A percentile compares a stretch with the other conserved stretches of the same genome.
phyloP scores from a whole-genome alignment of 164 flowering plant species.

The Tetracentron sinense region DNA sequence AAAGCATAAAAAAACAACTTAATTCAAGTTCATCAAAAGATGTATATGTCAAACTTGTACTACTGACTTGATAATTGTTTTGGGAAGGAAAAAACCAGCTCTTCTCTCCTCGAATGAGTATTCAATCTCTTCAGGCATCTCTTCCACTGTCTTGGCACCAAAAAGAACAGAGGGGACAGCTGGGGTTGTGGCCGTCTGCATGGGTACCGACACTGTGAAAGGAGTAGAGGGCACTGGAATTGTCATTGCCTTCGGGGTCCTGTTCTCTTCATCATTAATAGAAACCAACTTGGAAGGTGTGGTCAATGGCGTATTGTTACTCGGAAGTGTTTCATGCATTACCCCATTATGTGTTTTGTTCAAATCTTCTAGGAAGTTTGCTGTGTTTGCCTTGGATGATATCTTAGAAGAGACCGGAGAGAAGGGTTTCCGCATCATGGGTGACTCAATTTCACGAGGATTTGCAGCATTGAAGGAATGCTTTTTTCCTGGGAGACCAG shows the following conservation, averaged over 20 bases:
- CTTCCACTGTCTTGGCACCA: constrained; percentile 5
- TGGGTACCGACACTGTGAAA: constrained; percentile 55
- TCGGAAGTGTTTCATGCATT: constrained; percentile 31
- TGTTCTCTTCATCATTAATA: constrained; percentile 32
- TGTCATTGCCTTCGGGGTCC: constrained; percentile 46
- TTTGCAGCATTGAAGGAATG: constrained; percentile 36
- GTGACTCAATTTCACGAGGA: constrained; percentile 46
- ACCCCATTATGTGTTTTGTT: constrained; percentile 28
- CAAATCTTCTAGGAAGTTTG: constrained; percentile 34
- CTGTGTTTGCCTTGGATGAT: constrained; percentile 43
- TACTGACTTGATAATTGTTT: constrained; percentile 4
- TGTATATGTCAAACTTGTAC: constrained; percentile 8
- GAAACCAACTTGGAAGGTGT: constrained; percentile 40
- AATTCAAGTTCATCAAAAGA: neutral
- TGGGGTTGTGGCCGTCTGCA: constrained; percentile 73
- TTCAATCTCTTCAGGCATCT: constrained; percentile 23
- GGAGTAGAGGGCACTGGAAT: constrained; percentile 51
- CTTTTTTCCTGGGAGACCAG: constrained; percentile 44
- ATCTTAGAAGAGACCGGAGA: constrained; percentile 63
- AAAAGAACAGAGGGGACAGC: constrained; percentile 28
- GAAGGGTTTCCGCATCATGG: constrained; percentile 63
- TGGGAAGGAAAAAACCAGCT: constrained; percentile 36
- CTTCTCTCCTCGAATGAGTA: constrained; percentile 73
- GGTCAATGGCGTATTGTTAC: constrained; percentile 21
- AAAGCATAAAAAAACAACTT: too few species aligned